Percentiles rank a stretch among this genome's conserved stretches.
Conservation (phyloP, 164 flowering plant species). For the Pachysandra terminalis region DNA sequence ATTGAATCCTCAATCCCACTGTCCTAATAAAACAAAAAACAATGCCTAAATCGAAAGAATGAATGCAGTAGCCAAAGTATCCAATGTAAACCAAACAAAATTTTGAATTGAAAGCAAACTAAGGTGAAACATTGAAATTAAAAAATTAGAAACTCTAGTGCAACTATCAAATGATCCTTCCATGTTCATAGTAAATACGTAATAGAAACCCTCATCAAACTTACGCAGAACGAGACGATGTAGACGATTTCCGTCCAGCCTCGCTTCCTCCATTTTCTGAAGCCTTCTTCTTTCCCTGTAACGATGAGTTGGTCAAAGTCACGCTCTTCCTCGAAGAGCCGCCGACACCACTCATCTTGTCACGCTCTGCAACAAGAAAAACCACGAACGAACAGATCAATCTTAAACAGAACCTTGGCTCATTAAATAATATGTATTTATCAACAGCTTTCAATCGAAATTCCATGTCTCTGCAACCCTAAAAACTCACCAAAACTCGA, state of each 20-base stretch:
- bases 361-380: not conserved
- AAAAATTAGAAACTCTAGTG: not conserved
- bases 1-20: too few relatives aligned
- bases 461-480: not conserved
- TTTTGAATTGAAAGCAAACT: too few relatives aligned
- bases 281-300: conserved; percentile 39
- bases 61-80: not conserved
- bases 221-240: conserved; percentile 64
- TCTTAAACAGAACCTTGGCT: not conserved
- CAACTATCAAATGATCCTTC: not conserved
- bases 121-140: too few relatives aligned
- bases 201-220: not conserved
- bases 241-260: conserved; percentile 34
- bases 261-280: conserved; percentile 37
- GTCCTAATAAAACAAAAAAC: not conserved
- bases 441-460: not conserved
- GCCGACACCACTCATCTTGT: conserved; percentile 49
- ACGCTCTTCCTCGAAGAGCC: conserved; percentile 60
- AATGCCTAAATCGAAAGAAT: too few relatives aligned
- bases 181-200: not conserved
- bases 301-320: conserved; percentile 30
- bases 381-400: not conserved
- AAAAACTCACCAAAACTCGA: not conserved
- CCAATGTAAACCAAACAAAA: too few relatives aligned
- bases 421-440: not conserved